phyloP scores from a whole-genome alignment of 1,284 basidiomycete genomes.

The Leccinum griseonigrum region DNA sequence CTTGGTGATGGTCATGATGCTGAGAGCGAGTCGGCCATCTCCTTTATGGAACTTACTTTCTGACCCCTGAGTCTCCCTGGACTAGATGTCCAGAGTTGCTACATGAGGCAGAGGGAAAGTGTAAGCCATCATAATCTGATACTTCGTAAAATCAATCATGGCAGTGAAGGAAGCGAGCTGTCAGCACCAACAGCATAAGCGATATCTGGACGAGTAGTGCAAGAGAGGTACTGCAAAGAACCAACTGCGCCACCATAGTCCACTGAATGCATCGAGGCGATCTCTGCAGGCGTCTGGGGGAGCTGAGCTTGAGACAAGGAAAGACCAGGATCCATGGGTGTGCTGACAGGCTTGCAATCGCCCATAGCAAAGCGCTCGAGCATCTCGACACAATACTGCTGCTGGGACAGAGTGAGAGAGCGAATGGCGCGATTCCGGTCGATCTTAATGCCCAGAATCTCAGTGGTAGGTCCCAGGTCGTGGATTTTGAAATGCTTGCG shows the following conservation, averaged over 20 bases:
- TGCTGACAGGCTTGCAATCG: too few relatives aligned
- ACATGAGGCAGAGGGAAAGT: background rate
- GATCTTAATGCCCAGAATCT: too few relatives aligned
- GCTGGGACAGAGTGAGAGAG: too few relatives aligned
- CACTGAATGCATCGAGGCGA: too few relatives aligned
- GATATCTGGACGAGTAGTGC: background rate
- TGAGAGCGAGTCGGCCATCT: background rate
- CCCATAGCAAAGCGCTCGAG: too few relatives aligned
- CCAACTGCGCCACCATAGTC: background rate
- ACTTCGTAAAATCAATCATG: background rate
- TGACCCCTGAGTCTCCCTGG: background rate
- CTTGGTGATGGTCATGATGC: background rate
- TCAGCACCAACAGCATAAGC: background rate
- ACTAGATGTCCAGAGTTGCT: background rate
- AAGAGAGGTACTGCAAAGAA: background rate
- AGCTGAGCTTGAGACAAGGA: too few relatives aligned
- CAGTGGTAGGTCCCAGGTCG: too few relatives aligned
- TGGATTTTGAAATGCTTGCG: too few relatives aligned
- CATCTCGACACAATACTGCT: too few relatives aligned
- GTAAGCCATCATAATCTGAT: background rate
- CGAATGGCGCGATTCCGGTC: too few relatives aligned
- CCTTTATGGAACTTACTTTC: slow-evolving; percentile 1
- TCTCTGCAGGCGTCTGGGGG: too few relatives aligned
- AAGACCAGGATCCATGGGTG: too few relatives aligned
- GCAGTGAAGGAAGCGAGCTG: background rate